phyloP scores from a whole-genome alignment of 2,329 filamentous ascomycete genomes.

The Teratosphaeria pseudoeucalypti region DNA sequence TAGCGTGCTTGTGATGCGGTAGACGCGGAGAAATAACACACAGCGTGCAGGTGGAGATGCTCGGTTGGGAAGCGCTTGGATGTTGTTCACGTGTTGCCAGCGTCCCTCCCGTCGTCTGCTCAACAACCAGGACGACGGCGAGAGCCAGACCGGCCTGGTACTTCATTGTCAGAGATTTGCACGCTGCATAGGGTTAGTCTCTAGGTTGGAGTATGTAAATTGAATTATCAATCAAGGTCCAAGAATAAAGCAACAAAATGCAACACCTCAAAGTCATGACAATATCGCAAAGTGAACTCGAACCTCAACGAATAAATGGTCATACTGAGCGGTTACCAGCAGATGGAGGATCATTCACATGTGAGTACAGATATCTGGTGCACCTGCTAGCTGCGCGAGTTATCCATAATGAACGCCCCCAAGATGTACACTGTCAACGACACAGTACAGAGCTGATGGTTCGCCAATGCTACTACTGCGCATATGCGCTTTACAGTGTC shows the following conservation, averaged over 20 bases:
- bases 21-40: neutral
- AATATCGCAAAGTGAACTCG: no score
- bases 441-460: neutral
- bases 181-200: neutral
- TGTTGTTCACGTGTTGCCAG: no score
- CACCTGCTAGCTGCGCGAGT: neutral
- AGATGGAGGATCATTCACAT: no score
- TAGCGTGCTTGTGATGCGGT: constrained; percentile 2
- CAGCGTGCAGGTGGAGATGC: constrained; percentile 3
- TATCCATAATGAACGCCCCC: neutral
- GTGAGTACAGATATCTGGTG: no score
- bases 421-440: neutral
- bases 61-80: constrained; percentile 1
- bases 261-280: no score
- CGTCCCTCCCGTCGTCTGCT: neutral
- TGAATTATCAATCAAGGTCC: no score
- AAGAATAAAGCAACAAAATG: neutral
- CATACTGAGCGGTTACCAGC: no score
- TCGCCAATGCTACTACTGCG: neutral
- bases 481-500: neutral
- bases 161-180: neutral
- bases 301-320: no score
- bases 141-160: neutral
- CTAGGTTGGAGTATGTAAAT: neutral
- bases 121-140: neutral